Evolutionary conservation across 2,329 filamentous ascomycete genomes (phyloP), one percentile per base, ranked within the genome.

Genomic region (Chalaropsis ovoidea): DNA sequence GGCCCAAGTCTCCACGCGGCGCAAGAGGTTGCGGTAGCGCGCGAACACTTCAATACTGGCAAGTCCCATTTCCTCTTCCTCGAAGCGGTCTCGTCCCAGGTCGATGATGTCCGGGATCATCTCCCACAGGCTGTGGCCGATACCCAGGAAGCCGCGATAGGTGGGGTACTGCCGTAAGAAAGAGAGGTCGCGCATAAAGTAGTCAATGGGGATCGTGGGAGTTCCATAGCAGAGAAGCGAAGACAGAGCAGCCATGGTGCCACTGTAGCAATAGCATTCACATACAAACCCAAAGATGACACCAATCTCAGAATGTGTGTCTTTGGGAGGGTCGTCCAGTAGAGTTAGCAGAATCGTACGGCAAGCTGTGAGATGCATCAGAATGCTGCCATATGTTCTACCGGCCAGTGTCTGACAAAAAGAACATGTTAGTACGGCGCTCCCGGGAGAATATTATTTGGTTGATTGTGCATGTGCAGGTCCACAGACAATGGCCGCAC

Each of bases 221-320:
- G 52, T 56, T 13, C 43, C 27, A 13, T 65, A 52, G 45, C 49
- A 63, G 2, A 67, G 47, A 45, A 67, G 58, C 3, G 63, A 47
- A 3, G 66, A 63, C 7, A 67, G 19, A 0, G 63, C 63, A 6
- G 63, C 63, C 24, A 67, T 58, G 13, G 35, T 54, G 19, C 63
- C 41, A 13, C 17, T 61, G n/a, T 63, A 67, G 27, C 49, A 56
- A 22, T 67, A 67, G 42, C 63, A 65, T 45, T 67, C 66, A 41
- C 62, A 62, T 15, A 67, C n/a, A 19, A 67, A 67, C 5, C 66
- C 66, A 65, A 65, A 67, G 58, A 67, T 65, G 11, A 62, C 22
- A 8, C 63, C 63, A 31, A 63, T 42, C 27, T 65, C 63, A 1
- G 63, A 58, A 7, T 43, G 3, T 3, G 60, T 41, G 15, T 58